Evolutionary conservation across 306 rosid genomes (phyloP).

Genomic region (Lablab purpureus): DNA sequence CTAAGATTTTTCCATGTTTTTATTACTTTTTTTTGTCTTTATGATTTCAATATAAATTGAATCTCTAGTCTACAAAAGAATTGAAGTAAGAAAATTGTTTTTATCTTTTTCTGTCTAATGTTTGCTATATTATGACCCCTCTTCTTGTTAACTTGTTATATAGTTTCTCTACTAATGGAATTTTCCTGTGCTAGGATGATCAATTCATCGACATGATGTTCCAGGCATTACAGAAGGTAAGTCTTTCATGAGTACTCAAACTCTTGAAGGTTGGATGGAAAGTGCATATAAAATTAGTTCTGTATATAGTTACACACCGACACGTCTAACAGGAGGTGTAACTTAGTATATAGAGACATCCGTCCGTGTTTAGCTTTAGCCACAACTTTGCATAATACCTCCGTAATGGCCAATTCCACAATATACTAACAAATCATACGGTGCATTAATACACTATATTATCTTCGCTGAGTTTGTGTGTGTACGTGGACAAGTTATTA

Average conservation of each 20-base stretch:
- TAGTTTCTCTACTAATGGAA: constrained; percentile 39
- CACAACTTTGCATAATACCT: constrained; percentile 9
- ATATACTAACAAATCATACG: constrained; percentile 1
- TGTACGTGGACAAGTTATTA: constrained; percentile 36
- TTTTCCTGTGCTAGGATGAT: constrained; percentile 71
- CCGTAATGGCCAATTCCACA: constrained; percentile 44
- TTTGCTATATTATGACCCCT: constrained; percentile 28
- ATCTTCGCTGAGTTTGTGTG: constrained; percentile 27
- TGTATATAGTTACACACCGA: constrained; percentile 53
- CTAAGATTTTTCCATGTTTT: not conserved
- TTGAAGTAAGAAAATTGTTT: constrained; percentile 13
- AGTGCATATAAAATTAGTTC: constrained; percentile 54
- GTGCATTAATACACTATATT: constrained; percentile 28
- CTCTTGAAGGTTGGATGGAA: constrained; percentile 40
- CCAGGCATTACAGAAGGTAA: constrained; percentile 72
- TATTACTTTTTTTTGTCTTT: constrained; percentile 9
- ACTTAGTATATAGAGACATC: constrained; percentile 21
- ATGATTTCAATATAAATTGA: constrained; percentile 34
- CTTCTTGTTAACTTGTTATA: not conserved
- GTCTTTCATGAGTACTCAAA: constrained; percentile 54
- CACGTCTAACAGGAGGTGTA: constrained; percentile 45
- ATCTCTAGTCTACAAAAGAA: constrained; percentile 29
- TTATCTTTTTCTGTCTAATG: constrained; percentile 30
- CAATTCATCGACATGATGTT: constrained; percentile 81
- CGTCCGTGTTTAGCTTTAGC: constrained; percentile 27